Percentiles rank a stretch among this genome's conserved stretches.
Conservation (phyloP, 2,329 filamentous ascomycete genomes). For the Orbilia oligospora region DNA sequence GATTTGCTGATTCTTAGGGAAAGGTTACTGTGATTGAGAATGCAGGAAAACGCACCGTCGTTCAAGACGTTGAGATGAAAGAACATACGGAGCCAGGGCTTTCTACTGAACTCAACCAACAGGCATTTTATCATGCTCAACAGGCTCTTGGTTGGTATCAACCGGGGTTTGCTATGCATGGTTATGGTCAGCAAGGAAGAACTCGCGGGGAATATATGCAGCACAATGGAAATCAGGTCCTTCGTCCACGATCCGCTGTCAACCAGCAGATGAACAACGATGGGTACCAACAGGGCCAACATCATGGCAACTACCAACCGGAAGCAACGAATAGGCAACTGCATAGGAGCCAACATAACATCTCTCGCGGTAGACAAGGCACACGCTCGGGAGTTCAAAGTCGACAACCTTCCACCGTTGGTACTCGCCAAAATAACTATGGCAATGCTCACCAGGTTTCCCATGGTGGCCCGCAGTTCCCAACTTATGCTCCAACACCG, state of each 20-base stretch:
- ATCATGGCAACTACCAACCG: constrained; percentile 24
- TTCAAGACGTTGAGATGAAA: constrained; percentile 6
- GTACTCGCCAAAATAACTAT: constrained; percentile 34
- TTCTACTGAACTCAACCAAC: background rate
- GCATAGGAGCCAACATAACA: constrained; percentile 29
- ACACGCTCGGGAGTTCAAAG: constrained; percentile 41
- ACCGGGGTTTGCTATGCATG: background rate
- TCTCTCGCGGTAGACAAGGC: constrained; percentile 38
- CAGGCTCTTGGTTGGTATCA: constrained; percentile 39
- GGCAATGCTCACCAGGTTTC: background rate
- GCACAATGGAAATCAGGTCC: constrained; percentile 6
- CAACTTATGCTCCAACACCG: background rate
- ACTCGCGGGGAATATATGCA: constrained; percentile 21
- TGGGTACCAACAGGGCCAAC: constrained; percentile 27
- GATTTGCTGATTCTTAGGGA: background rate
- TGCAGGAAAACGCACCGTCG: background rate
- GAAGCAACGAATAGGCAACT: constrained; percentile 19
- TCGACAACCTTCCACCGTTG: constrained; percentile 29
- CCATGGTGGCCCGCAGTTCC: background rate
- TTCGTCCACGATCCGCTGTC: constrained; percentile 27
- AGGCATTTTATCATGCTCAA: constrained; percentile 16
- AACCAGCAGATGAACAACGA: constrained; percentile 28
- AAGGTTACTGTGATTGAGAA: constrained; percentile 1
- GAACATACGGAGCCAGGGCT: background rate
- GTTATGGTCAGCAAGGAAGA: constrained; percentile 11